phyloP scores from a whole-genome alignment of 139 green algal species.

The Haematococcus lacustris region DNA sequence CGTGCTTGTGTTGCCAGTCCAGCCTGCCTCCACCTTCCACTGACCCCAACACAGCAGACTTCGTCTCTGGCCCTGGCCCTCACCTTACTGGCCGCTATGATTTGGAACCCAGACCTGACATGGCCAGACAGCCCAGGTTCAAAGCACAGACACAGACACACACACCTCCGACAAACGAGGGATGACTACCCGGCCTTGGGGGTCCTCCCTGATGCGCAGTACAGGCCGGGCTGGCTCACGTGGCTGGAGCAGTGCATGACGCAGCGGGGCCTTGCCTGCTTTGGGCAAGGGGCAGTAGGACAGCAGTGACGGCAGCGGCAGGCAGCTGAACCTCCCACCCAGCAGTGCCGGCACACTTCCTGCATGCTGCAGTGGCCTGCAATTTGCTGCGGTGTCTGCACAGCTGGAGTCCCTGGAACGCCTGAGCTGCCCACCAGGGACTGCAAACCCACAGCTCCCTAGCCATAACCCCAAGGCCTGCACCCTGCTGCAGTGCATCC shows the following conservation, averaged over 20 bases:
- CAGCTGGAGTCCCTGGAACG: not conserved
- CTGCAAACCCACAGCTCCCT: too few species aligned
- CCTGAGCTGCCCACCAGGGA: too few species aligned
- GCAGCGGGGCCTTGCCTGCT: too few species aligned
- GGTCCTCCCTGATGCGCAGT: conserved; percentile 54
- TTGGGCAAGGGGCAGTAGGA: too few species aligned
- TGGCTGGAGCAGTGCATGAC: not conserved
- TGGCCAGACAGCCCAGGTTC: not conserved
- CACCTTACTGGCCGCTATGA: not conserved
- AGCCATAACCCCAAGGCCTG: too few species aligned
- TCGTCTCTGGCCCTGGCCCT: not conserved
- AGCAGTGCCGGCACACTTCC: not conserved
- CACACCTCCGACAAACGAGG: not conserved
- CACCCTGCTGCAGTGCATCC: too few species aligned
- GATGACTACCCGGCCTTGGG: not conserved
- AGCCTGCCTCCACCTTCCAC: not conserved
- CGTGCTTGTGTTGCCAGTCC: too few species aligned
- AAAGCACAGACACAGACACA: not conserved
- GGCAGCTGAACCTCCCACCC: too few species aligned
- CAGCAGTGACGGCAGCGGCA: too few species aligned
- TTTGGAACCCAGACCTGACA: not conserved
- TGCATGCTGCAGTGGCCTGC: not conserved
- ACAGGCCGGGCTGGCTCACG: not conserved
- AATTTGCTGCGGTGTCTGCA: not conserved
- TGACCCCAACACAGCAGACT: not conserved